Evolutionary conservation across 2,329 filamentous ascomycete genomes (phyloP), one percentile per base, ranked within the genome.

Genomic region (Neodidymelliopsis sp.): DNA sequence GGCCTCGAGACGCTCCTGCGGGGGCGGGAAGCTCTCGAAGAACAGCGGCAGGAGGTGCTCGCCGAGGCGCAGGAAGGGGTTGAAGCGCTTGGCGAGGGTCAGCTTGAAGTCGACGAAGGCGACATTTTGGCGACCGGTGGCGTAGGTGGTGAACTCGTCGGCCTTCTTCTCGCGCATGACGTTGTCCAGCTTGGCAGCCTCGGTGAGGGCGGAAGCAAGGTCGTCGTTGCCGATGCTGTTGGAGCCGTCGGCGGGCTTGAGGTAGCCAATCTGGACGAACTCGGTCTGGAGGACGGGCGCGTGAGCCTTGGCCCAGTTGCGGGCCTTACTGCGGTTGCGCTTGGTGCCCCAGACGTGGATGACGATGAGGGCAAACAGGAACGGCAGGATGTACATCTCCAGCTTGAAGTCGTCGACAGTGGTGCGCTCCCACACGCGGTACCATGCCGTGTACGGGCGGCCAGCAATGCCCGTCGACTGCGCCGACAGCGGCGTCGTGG

Each of bases 341-440:
- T 84, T 82, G 42, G 89, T 86, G 49, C 94, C 94, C 77, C 91
- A 84, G 67, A 95, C 75, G 72, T 97, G 92, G 56, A 96, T 77
- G 30, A 86, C 71, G 58, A 97, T 79, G 58, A 97, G 83, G 42
- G 96, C 59, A 43, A 86, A 68, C 62, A 97, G 84, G 66, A 91
- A 80, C 24, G 84, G 82, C 52, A 97, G 77, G 65, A 99, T 89
- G 71, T 91, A 77, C 51, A 89, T 88, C 78, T 99, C 94, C 65
- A 87, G 83, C 76, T 86, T 86, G 81, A 99, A 99, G 73, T 99
- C 94, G 67, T 81, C 82, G 52, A 87, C 78, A 19, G 86, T 86
- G 66, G 92, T 86, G 67, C 94, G 91, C 82, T 97, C 92, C 82
- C 96, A 94, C 54, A 97, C 80, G 47, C 91, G 91, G 78, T 97